Percentiles rank a stretch among this genome's conserved stretches.
Evolutionary conservation across 169 alveolate genomes (phyloP).

Genomic region (Plasmodium ovale): DNA sequence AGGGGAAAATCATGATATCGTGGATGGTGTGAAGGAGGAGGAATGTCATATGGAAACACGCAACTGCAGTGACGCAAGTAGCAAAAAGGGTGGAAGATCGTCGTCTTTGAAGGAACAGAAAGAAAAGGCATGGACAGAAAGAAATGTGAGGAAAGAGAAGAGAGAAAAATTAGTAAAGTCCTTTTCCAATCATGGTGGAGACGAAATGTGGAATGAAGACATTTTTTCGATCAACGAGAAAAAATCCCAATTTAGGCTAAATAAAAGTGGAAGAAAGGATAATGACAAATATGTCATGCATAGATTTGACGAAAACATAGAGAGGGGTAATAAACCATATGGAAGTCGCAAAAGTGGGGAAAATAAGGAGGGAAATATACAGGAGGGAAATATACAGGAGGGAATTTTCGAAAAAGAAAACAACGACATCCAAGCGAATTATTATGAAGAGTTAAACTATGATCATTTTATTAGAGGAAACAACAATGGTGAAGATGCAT

Average conservation of each 20-base stretch:
- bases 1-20: too few species aligned
- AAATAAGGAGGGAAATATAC: not conserved
- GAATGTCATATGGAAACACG: too few species aligned
- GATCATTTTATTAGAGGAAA: constrained; percentile 44
- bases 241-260: too few species aligned
- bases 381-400: not conserved
- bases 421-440: not conserved
- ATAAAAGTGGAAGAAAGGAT: not conserved
- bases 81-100: too few species aligned
- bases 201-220: not conserved
- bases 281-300: not conserved
- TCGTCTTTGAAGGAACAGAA: too few species aligned
- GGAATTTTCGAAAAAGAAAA: not conserved
- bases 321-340: not conserved
- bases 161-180: not conserved
- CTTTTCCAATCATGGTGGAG: not conserved
- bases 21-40: too few species aligned
- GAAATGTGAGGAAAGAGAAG: not conserved
- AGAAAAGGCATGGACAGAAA: not conserved
- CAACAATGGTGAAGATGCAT: not conserved
- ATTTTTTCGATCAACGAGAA: not conserved
- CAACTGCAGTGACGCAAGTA: too few species aligned
- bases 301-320: not conserved
- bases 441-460: constrained; percentile 38
- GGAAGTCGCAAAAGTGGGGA: not conserved